These are phyloP conservation scores for Ogataea neopini DNA, from an alignment of 805 yeast species.

Conservation along the genomic window DNA sequence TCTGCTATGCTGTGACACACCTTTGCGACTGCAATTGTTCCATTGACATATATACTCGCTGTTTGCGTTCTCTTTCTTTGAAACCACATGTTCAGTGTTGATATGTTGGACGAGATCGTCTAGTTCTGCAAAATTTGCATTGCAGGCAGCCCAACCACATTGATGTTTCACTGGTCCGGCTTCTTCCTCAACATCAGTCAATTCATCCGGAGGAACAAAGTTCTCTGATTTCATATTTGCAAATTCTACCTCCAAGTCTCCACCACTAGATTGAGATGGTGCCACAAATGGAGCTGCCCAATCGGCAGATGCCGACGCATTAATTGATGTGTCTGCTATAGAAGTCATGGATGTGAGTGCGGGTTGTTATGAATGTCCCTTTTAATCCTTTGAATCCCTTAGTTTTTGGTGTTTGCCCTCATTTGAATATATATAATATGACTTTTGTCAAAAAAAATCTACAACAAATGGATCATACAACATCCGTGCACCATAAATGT, in stretches of 20 bases:
- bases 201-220: slow-evolving; percentile 12
- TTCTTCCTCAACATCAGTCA: slow-evolving; percentile 20
- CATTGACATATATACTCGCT: slow-evolving; percentile 56
- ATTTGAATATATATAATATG: too few species aligned
- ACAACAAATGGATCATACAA: too few species aligned
- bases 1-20: slow-evolving; percentile 52
- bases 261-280: slow-evolving; percentile 15
- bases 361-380: too few species aligned
- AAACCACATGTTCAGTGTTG: slow-evolving; percentile 38
- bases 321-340: background rate
- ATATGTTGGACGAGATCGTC: slow-evolving; percentile 44
- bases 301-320: background rate
- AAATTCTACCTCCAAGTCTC: slow-evolving; percentile 26
- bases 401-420: too few species aligned
- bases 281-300: background rate
- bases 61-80: slow-evolving; percentile 19
- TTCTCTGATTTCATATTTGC: slow-evolving; percentile 22
- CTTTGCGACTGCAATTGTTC: slow-evolving; percentile 57
- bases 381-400: too few species aligned
- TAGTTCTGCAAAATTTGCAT: slow-evolving; percentile 30
- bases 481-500: too few species aligned
- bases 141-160: slow-evolving; percentile 44
- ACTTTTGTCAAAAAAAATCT: too few species aligned
- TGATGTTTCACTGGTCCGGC: slow-evolving; percentile 9
- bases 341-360: too few species aligned